phyloP scores from a whole-genome alignment of 805 yeast species.

The Candida chauliodis region DNA sequence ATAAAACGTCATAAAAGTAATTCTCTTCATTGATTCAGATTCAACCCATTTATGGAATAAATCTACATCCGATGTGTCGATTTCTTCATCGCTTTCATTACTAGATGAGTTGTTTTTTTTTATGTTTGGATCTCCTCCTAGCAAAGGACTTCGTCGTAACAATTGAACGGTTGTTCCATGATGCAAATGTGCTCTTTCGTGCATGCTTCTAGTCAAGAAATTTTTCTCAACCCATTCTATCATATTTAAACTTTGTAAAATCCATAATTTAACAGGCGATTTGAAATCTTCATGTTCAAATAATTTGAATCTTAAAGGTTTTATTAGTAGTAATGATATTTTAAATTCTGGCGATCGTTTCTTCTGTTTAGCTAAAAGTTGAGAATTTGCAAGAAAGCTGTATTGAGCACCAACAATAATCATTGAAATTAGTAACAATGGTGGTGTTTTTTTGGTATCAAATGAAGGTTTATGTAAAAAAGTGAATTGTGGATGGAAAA shows the following conservation, averaged over 20 bases:
- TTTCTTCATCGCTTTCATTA: constrained; percentile 15
- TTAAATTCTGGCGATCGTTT: constrained; percentile 31
- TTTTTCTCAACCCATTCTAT: constrained; percentile 80
- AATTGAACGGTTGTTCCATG: constrained; percentile 85
- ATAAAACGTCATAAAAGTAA: constrained; percentile 78
- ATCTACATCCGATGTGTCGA: constrained; percentile 24
- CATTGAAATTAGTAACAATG: constrained; percentile 53
- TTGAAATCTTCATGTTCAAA: constrained; percentile 69
- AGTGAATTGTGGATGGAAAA: constrained; percentile 58
- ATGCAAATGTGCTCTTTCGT: constrained; percentile 80
- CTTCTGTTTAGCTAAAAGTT: constrained; percentile 8
- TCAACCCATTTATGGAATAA: constrained; percentile 71
- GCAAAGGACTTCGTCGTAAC: constrained; percentile 67
- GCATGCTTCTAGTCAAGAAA: constrained; percentile 62
- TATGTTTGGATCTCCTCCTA: constrained; percentile 63
- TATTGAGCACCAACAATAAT: constrained; percentile 53
- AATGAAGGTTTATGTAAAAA: constrained; percentile 60
- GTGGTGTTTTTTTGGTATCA: constrained; percentile 43
- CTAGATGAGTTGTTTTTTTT: constrained; percentile 28
- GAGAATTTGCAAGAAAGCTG: constrained; percentile 14
- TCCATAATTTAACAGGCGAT: constrained; percentile 75
- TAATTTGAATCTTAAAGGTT: constrained; percentile 63
- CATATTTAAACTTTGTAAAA: constrained; percentile 67
- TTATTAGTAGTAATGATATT: constrained; percentile 46
- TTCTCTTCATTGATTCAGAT: constrained; percentile 71